phyloP scores from a whole-genome alignment of 202 grass and related monocot genomes.

The Panicum hallii region DNA sequence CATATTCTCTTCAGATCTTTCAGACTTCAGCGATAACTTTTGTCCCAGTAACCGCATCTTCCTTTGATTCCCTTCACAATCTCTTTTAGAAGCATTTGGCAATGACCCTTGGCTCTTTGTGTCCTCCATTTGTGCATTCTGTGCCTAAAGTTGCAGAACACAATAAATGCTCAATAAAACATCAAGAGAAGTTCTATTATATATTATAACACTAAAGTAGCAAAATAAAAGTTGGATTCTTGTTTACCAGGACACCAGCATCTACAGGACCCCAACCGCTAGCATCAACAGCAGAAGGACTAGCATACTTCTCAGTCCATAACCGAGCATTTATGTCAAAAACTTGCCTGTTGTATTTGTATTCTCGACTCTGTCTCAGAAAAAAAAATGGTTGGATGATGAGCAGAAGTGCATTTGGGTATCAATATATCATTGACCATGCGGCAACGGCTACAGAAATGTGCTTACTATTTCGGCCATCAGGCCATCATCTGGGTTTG shows the following conservation, averaged over 20 bases:
- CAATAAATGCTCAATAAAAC: background rate
- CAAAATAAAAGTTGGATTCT: slow-evolving; percentile 12
- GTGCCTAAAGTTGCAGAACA: slow-evolving; percentile 43
- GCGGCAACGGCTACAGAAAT: slow-evolving; percentile 22
- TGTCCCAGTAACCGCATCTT: slow-evolving; percentile 62
- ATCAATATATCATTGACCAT: slow-evolving; percentile 21
- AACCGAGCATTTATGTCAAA: slow-evolving; percentile 79
- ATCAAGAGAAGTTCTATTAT: slow-evolving; percentile 19
- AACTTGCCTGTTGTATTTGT: slow-evolving; percentile 82
- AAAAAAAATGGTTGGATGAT: slow-evolving; percentile 36
- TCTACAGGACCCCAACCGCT: slow-evolving; percentile 50
- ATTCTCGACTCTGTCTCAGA: slow-evolving; percentile 75
- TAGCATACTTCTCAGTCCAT: slow-evolving; percentile 86
- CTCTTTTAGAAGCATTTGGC: slow-evolving; percentile 45
- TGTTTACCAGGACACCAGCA: slow-evolving; percentile 48
- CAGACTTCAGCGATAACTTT: slow-evolving; percentile 64
- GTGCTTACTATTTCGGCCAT: slow-evolving; percentile 96
- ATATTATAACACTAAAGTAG: background rate
- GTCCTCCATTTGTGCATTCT: slow-evolving; percentile 51
- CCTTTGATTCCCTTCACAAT: slow-evolving; percentile 49
- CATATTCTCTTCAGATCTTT: slow-evolving; percentile 46
- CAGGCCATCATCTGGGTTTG: slow-evolving; percentile 91
- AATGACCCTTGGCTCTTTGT: slow-evolving; percentile 30
- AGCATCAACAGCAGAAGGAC: slow-evolving; percentile 47
- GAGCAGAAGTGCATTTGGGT: slow-evolving; percentile 5